Evolutionary conservation across 306 rosid species (phyloP).

Genomic region (Trichosanthes cucumerina): DNA sequence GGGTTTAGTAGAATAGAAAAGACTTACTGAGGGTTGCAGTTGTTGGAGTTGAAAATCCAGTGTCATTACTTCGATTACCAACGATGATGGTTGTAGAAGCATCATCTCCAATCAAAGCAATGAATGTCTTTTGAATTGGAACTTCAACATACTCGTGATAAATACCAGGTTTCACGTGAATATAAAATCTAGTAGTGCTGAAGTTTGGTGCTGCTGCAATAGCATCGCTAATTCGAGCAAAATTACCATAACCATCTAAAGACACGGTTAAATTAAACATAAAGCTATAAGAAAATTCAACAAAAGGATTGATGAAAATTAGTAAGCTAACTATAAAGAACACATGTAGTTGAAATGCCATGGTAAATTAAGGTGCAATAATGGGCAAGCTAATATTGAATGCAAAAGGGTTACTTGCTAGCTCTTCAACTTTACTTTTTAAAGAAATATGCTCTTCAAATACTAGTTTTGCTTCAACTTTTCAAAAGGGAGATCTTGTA

Average conservation of each 20-base stretch:
- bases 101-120: not conserved
- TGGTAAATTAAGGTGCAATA: too few relatives aligned
- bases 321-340: too few relatives aligned
- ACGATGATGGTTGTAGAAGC: not conserved
- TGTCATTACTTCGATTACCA: not conserved
- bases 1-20: too few relatives aligned
- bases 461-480: too few relatives aligned
- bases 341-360: too few relatives aligned
- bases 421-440: too few relatives aligned
- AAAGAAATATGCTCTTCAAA: too few relatives aligned
- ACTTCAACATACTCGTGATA: not conserved
- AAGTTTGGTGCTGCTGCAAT: not conserved
- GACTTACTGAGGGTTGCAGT: not conserved
- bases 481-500: too few relatives aligned
- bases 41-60: not conserved
- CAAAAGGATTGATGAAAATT: too few relatives aligned
- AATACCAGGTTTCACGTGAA: not conserved
- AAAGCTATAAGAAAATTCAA: not conserved
- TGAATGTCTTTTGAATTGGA: not conserved
- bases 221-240: not conserved
- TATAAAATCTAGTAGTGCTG: too few relatives aligned
- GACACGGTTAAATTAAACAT: not conserved
- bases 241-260: not conserved
- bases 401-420: too few relatives aligned
- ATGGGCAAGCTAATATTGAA: too few relatives aligned